Percentiles rank a stretch among this genome's conserved stretches.
phyloP scores from a whole-genome alignment of 352 stramenopile species.

The Globisporangium abappressorium region DNA sequence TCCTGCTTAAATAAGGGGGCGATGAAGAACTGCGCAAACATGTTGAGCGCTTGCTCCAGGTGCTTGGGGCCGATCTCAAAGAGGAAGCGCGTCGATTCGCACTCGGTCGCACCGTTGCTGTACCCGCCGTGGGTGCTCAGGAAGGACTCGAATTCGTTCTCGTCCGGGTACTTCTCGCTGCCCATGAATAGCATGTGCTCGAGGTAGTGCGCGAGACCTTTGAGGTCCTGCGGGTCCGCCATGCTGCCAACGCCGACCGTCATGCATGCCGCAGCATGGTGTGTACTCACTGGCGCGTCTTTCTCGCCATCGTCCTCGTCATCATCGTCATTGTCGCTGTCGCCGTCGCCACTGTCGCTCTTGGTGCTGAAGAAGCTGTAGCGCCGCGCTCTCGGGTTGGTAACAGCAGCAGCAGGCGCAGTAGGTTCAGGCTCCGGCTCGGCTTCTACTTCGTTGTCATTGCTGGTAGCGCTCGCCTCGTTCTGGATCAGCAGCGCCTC shows the following conservation, averaged over 20 bases:
- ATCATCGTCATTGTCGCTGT: constrained; percentile 16
- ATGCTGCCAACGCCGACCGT: constrained; percentile 60
- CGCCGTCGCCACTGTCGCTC: constrained; percentile 19
- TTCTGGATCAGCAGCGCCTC: constrained; percentile 65
- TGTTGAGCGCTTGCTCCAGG: constrained; percentile 67
- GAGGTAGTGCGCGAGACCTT: constrained; percentile 79
- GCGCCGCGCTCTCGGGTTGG: constrained; percentile 3
- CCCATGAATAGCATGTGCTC: constrained; percentile 95
- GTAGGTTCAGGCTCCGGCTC: constrained; percentile 1
- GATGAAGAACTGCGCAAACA: constrained; percentile 93
- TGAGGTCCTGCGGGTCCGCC: constrained; percentile 48
- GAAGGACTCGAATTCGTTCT: constrained; percentile 91
- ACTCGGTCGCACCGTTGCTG: constrained; percentile 91
- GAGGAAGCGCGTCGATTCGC: constrained; percentile 87
- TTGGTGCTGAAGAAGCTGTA: constrained; percentile 17
- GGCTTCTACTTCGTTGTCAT: neutral
- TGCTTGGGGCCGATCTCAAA: constrained; percentile 78
- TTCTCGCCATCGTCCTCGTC: constrained; percentile 15
- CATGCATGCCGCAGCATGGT: constrained; percentile 47
- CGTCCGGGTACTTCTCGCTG: constrained; percentile 86
- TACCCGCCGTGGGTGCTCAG: constrained; percentile 83
- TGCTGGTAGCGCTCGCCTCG: constrained; percentile 8
- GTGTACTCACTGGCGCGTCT: constrained; percentile 16
- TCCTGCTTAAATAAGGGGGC: constrained; percentile 74
- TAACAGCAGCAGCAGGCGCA: neutral